Percentiles rank a stretch among this genome's conserved stretches.
phyloP scores from a whole-genome alignment of 1,284 basidiomycete species.

The Fistulina hepatica region DNA sequence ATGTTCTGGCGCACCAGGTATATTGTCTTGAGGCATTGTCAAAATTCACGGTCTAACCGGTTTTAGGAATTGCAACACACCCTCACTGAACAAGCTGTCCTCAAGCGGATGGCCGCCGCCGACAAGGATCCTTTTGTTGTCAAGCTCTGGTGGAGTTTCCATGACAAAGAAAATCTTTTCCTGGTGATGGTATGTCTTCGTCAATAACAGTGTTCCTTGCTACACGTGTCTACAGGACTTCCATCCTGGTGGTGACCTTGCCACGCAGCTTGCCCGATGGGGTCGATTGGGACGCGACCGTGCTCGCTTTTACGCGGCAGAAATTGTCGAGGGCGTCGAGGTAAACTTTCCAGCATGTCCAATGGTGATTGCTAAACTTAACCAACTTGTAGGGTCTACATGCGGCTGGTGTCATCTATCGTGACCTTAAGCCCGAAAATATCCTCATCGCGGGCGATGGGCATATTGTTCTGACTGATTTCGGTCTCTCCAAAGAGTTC shows the following conservation, averaged over 20 bases:
- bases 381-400: too few relatives aligned
- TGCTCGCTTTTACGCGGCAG: slow-evolving; percentile 91
- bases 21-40: too few relatives aligned
- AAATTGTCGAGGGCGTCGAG: slow-evolving; percentile 92
- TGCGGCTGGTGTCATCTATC: slow-evolving; percentile 77
- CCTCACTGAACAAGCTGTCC: slow-evolving; percentile 85
- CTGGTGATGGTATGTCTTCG: slow-evolving; percentile 61
- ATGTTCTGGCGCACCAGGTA: slow-evolving; percentile 91
- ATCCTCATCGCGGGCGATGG: slow-evolving; percentile 89
- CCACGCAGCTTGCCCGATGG: slow-evolving; percentile 92
- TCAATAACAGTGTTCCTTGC: slow-evolving; percentile 19
- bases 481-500: slow-evolving; percentile 86
- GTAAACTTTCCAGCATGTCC: too few relatives aligned
- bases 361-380: too few relatives aligned
- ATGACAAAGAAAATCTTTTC: slow-evolving; percentile 91
- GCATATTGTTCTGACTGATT: slow-evolving; percentile 93
- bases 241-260: slow-evolving; percentile 92
- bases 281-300: slow-evolving; percentile 85
- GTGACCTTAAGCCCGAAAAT: slow-evolving; percentile 91
- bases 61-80: slow-evolving; percentile 90
- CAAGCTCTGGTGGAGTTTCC: slow-evolving; percentile 91
- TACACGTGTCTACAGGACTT: slow-evolving; percentile 54
- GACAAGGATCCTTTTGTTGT: slow-evolving; percentile 86
- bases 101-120: slow-evolving; percentile 81
- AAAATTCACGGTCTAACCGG: too few relatives aligned